A percentile compares a stretch with the other conserved stretches of the same genome.
Evolutionary conservation across 139 green algal genomes (phyloP).

Genomic region (Cymbomonas tetramitiformis): DNA sequence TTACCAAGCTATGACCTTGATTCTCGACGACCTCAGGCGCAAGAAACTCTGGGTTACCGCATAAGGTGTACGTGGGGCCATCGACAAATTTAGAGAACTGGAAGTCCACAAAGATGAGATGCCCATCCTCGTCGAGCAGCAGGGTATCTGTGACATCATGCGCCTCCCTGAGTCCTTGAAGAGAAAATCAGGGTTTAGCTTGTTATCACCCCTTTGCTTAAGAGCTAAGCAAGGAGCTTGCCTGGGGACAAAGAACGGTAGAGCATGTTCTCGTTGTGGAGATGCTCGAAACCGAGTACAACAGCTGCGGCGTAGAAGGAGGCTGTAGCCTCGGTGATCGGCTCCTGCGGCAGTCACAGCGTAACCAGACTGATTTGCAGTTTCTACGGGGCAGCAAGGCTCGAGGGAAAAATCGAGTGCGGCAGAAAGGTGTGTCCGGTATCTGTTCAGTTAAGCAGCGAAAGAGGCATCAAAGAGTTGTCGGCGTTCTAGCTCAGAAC

Average conservation of each 20-base stretch:
- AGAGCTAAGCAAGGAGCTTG: slow-evolving; percentile 38
- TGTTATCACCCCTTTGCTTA: no score
- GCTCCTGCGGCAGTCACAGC: neutral
- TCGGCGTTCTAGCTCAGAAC: no score
- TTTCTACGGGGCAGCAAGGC: slow-evolving; percentile 34
- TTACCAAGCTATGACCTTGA: no score
- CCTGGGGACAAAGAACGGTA: slow-evolving; percentile 31
- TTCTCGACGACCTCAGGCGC: slow-evolving; percentile 47
- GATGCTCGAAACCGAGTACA: slow-evolving; percentile 62
- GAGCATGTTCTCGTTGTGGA: slow-evolving; percentile 45
- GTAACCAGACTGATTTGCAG: slow-evolving; percentile 1
- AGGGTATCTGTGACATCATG: no score
- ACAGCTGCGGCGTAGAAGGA: slow-evolving; percentile 72
- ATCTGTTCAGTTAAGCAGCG: no score
- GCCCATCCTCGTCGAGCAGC: slow-evolving; percentile 41
- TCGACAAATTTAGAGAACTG: slow-evolving; percentile 35
- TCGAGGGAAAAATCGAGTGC: no score
- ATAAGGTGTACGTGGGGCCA: slow-evolving; percentile 54
- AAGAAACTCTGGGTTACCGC: slow-evolving; percentile 50
- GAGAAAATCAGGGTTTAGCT: no score
- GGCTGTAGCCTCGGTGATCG: neutral
- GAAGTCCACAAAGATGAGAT: slow-evolving; percentile 37
- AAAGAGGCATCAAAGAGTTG: no score
- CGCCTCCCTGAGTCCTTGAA: no score
- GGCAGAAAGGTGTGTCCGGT: no score